Conservation (phyloP, 2,329 filamentous ascomycete genomes). For the Aspergillus eucalypticola region DNA sequence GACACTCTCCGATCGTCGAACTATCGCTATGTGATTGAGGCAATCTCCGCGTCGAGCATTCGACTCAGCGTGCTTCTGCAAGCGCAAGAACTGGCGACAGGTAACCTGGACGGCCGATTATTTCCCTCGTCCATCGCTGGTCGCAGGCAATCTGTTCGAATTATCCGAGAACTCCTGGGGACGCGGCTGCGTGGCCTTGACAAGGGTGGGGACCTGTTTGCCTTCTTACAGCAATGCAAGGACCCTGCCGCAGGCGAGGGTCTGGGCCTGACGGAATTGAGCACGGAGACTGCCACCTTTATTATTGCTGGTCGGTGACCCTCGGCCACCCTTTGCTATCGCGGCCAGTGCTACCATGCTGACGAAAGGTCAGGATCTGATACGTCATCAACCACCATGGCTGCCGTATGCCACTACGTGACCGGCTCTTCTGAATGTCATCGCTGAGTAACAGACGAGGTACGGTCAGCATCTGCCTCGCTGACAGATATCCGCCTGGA, state of each 20-base stretch:
- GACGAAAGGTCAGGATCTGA: background rate
- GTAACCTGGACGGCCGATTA: background rate
- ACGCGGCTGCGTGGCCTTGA: background rate
- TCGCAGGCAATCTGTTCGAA: background rate
- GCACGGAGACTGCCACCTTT: constrained; percentile 3
- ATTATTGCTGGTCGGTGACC: background rate
- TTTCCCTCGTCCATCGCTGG: background rate
- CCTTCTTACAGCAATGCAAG: constrained; percentile 3
- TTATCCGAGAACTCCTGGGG: background rate
- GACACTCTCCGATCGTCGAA: background rate
- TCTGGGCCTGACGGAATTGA: background rate
- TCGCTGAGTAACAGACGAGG: background rate
- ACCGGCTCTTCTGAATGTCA: background rate
- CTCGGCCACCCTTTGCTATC: background rate
- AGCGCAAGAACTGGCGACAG: background rate
- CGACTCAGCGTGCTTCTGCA: background rate
- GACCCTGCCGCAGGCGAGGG: background rate
- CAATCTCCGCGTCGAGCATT: background rate
- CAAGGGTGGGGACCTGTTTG: background rate
- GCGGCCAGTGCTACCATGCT: too few relatives aligned
- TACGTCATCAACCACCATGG: background rate
- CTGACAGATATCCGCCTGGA: background rate
- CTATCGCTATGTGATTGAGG: background rate
- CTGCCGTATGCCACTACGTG: background rate
- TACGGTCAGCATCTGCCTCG: background rate